Percentiles rank a stretch among this genome's conserved stretches.
phyloP scores from a whole-genome alignment of 495 filamentous ascomycete genomes.

The Trichoderma virens region DNA sequence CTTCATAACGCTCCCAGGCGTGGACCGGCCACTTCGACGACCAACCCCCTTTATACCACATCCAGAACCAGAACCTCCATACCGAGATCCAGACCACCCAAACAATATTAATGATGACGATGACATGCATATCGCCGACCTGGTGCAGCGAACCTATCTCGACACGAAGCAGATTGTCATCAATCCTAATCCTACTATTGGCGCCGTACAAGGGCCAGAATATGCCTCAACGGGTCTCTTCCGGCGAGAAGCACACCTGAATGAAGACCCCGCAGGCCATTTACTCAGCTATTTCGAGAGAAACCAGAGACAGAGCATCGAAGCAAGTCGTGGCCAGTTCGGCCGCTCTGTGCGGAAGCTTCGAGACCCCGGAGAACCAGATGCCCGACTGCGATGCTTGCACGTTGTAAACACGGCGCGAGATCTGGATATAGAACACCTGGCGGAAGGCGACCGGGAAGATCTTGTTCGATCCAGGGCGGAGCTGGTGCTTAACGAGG shows the following conservation, averaged over 20 bases:
- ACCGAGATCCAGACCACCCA: constrained; percentile 15
- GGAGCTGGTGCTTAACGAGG: not conserved
- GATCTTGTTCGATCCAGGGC: not conserved
- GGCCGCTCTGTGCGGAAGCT: not conserved
- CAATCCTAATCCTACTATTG: constrained; percentile 29
- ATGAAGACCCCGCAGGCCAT: constrained; percentile 19
- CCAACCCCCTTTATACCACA: constrained; percentile 38
- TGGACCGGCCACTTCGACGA: constrained; percentile 22
- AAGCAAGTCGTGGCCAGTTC: not conserved
- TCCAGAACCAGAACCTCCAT: constrained; percentile 31
- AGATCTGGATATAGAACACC: not conserved
- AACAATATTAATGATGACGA: constrained; percentile 16
- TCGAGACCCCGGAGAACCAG: not conserved
- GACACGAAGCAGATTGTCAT: constrained; percentile 21
- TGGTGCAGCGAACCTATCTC: constrained; percentile 23
- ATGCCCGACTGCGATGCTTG: not conserved
- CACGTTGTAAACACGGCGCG: not conserved
- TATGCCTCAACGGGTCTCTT: constrained; percentile 33
- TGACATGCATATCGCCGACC: constrained; percentile 15
- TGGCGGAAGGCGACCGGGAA: not conserved
- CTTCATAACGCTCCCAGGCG: constrained; percentile 16
- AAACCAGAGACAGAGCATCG: not conserved
- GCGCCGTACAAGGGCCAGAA: constrained; percentile 37
- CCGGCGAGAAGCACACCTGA: constrained; percentile 31
- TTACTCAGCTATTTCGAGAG: not conserved